Conservation (phyloP, 306 rosid species). For the Cercis canadensis region DNA sequence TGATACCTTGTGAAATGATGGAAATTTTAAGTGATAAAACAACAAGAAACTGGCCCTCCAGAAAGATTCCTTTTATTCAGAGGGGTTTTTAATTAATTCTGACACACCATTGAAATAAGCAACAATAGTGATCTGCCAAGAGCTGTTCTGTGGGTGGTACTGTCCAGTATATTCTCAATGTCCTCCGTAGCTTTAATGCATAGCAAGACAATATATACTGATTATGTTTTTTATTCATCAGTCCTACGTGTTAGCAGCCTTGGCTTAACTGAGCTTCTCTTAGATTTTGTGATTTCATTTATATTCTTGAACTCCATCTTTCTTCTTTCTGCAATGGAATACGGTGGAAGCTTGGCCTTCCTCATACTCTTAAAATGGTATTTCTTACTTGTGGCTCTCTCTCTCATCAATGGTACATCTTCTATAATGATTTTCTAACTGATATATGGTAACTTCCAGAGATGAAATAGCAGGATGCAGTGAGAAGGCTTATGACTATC, state of each 20-base stretch:
- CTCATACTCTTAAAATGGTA: neutral
- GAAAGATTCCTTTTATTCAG: conserved; percentile 5
- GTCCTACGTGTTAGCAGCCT: neutral
- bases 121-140: neutral
- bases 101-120: too few species aligned
- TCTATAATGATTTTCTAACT: conserved; percentile 31
- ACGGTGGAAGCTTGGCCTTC: conserved; percentile 4
- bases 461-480: conserved; percentile 99
- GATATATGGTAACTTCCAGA: conserved; percentile 50
- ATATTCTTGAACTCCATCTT: conserved; percentile 7
- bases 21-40: conserved; percentile 10
- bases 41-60: conserved; percentile 3
- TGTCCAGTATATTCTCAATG: neutral
- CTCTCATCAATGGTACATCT: neutral
- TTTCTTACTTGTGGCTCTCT: neutral
- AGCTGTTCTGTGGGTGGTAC: neutral
- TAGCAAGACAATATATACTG: too few species aligned
- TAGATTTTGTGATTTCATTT: neutral
- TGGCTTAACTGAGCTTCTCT: too few species aligned
- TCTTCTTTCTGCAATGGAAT: neutral
- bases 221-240: too few species aligned
- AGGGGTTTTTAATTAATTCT: conserved; percentile 20
- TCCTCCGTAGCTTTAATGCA: neutral
- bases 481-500: conserved; percentile 93
- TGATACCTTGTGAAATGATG: conserved; percentile 8